Evolutionary conservation across 495 filamentous ascomycete genomes (phyloP), one percentile per base, ranked within the genome.

Genomic region (Rhypophila decipiens): DNA sequence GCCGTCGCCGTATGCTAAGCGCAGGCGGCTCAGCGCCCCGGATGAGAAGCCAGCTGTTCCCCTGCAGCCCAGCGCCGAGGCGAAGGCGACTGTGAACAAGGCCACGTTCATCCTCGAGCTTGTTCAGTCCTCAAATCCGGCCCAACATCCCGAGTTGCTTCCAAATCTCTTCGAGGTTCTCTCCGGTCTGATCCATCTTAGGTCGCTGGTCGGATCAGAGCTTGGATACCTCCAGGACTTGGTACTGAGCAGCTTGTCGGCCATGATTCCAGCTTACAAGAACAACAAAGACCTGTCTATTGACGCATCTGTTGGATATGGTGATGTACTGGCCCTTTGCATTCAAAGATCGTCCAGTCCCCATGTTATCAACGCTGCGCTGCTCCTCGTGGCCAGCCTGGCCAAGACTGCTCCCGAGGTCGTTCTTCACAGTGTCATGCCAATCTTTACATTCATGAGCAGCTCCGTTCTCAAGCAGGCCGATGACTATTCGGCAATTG

Each of bases 401-500:
- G 90, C 93, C 24, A 80, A 80, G 33, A 85, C 88, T 55, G 85
- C 85, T 0, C 93, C 93, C 1, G 88, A 96, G 57, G 66, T 89
- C 19, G 86, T 98, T 9, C 75, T 97, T 42, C 90, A 98, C 60
- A 95, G 87, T 50, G 86, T 98, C 42, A 97, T 98, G 93, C 94
- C 94, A 5, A 90, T 98, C 29, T 98, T 98, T 67, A 96, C 93
- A 0, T 96, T 96, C 65, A 95, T 96, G 87, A 86, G 89, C 31
- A 82, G 83, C 23, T 91, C 85, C 21, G 82, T 95, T 9, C 76
- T 98, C 18, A 80, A 85, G 24, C 89, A 94, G 67, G 84, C 88
- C 51, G 93, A 98, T 57, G 90, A 96, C 34, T 96, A 93, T 66
- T 97, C 93, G 4, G 89, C 88, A 3, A 84, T 94, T 57, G 90